Percentiles rank a stretch among this genome's conserved stretches.
These are phyloP conservation scores for Geosmithia putterillii DNA, from an alignment of 2,329 filamentous ascomycete species.

Conservation along the genomic window DNA sequence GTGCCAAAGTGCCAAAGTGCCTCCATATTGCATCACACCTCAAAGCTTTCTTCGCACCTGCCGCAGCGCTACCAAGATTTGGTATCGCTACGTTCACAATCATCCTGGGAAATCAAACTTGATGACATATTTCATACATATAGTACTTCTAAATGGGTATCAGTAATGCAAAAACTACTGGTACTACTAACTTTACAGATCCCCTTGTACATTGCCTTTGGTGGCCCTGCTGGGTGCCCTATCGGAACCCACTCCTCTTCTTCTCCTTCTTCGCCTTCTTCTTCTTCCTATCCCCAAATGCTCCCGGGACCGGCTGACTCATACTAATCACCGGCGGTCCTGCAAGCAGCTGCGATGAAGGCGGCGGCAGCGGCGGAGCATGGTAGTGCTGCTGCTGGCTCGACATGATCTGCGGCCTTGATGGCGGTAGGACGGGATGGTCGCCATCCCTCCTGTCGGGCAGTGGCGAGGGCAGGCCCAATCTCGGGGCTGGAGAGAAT, in stretches of 20 bases:
- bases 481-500: conserved; percentile 4
- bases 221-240: too few species aligned
- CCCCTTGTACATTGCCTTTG: too few species aligned
- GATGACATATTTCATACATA: too few species aligned
- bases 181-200: neutral
- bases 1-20: too few species aligned
- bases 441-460: conserved; percentile 4
- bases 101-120: too few species aligned
- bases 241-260: conserved; percentile 26
- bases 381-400: conserved; percentile 19
- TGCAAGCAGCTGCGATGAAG: conserved; percentile 19
- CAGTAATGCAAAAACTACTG: neutral
- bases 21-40: too few species aligned
- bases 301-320: conserved; percentile 32
- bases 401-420: conserved; percentile 18
- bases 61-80: too few species aligned
- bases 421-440: conserved; percentile 5
- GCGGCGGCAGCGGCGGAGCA: conserved; percentile 9
- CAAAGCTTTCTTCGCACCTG: too few species aligned
- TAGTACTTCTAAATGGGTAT: too few species aligned
- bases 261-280: conserved; percentile 32
- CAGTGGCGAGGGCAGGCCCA: neutral
- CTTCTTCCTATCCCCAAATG: conserved; percentile 29
- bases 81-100: too few species aligned
- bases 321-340: conserved; percentile 19